Percentiles rank a stretch among this genome's conserved stretches.
phyloP scores from a whole-genome alignment of 495 filamentous ascomycete species.

The Tuber calosporum region DNA sequence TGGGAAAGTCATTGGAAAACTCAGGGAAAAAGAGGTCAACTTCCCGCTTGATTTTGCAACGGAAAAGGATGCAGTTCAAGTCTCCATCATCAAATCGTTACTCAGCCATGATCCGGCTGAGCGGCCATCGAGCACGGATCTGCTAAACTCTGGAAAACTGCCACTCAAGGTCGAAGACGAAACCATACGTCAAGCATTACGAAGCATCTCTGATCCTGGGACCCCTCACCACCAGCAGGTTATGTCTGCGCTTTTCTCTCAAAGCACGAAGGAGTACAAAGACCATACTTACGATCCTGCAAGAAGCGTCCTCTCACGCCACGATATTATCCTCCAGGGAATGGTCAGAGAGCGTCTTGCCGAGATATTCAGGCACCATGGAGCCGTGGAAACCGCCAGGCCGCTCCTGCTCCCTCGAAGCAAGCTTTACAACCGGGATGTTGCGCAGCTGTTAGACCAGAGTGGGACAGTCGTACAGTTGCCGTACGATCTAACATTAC shows the following conservation, averaged over 20 bases:
- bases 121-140: constrained; percentile 75
- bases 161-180: constrained; percentile 89
- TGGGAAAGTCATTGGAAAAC: constrained; percentile 60
- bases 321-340: constrained; percentile 63
- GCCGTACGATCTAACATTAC: constrained; percentile 84
- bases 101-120: constrained; percentile 72
- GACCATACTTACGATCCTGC: constrained; percentile 82
- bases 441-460: constrained; percentile 69
- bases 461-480: constrained; percentile 80
- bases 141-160: constrained; percentile 78
- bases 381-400: constrained; percentile 72
- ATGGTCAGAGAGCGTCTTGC: constrained; percentile 68
- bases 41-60: constrained; percentile 69
- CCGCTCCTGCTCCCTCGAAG: constrained; percentile 74
- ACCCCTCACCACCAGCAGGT: constrained; percentile 89
- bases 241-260: constrained; percentile 72
- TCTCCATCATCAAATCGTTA: constrained; percentile 68
- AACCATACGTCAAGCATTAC: constrained; percentile 71
- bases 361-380: constrained; percentile 81
- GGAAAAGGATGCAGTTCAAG: constrained; percentile 65
- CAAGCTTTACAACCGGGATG: constrained; percentile 60
- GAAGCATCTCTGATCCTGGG: constrained; percentile 67
- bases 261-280: constrained; percentile 65
- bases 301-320: constrained; percentile 50
- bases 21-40: constrained; percentile 60